These are phyloP conservation scores for Colletotrichum tropicicola DNA, from an alignment of 2,329 filamentous ascomycete species.

Conservation along the genomic window DNA sequence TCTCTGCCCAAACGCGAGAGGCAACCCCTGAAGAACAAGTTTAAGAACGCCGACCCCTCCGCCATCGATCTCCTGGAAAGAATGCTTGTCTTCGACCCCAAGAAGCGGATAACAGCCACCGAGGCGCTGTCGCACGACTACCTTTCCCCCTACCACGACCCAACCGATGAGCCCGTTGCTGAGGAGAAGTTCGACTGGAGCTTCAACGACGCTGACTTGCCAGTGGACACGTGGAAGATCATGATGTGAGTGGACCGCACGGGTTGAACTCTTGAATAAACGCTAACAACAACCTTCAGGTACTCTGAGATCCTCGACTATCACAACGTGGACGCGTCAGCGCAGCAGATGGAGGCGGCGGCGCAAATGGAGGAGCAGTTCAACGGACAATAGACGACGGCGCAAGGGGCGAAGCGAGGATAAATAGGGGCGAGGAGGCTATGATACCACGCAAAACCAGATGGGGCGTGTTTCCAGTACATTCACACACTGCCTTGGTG, in stretches of 20 bases:
- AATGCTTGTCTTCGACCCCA: conserved; percentile 99
- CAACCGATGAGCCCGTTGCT: conserved; percentile 92
- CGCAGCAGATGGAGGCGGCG: conserved; percentile 6
- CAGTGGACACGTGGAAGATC: conserved; percentile 99
- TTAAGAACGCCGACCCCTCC: conserved; percentile 87
- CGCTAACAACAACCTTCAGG: conserved; percentile 59
- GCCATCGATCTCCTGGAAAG: conserved; percentile 93
- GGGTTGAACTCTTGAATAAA: too few relatives aligned
- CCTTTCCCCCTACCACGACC: conserved; percentile 95
- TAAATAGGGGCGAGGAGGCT: conserved; percentile 21
- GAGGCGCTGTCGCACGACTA: conserved; percentile 92
- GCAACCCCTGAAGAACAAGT: conserved; percentile 86
- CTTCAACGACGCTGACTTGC: conserved; percentile 97
- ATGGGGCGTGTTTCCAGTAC: conserved; percentile 30
- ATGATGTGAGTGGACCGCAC: conserved; percentile 83
- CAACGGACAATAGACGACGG: conserved; percentile 44
- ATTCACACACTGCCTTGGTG: conserved; percentile 31
- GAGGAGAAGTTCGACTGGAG: conserved; percentile 99
- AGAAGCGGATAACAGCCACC: conserved; percentile 88
- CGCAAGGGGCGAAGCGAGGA: conserved; percentile 7
- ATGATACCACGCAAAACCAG: conserved; percentile 33
- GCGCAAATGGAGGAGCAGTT: conserved; percentile 43
- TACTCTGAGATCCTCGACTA: conserved; percentile 99
- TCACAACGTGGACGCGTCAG: conserved; percentile 82
- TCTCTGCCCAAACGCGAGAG: conserved; percentile 95